Percentiles rank a stretch among this genome's conserved stretches.
These are phyloP conservation scores for Penicillium ochrochloron DNA, from an alignment of 495 filamentous ascomycete species.

Conservation along the genomic window DNA sequence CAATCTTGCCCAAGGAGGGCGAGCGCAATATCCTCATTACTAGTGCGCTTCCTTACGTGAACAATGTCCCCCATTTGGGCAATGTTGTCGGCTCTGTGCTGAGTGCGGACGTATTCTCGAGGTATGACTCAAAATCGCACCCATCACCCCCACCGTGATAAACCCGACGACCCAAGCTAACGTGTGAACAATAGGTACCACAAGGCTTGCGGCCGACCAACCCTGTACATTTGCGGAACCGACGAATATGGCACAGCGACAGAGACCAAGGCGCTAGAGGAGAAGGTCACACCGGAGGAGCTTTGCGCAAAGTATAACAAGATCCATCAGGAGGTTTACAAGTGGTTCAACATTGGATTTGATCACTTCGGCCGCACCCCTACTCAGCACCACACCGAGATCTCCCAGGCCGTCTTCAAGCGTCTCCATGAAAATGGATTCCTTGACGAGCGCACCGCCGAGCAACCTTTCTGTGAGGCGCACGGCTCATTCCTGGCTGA, in stretches of 20 bases:
- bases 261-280: slow-evolving; percentile 77
- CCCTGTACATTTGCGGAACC: slow-evolving; percentile 58
- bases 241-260: slow-evolving; percentile 88
- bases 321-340: slow-evolving; percentile 82
- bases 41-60: slow-evolving; percentile 78
- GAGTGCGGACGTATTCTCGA: slow-evolving; percentile 76
- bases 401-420: slow-evolving; percentile 84
- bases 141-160: slow-evolving; percentile 12
- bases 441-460: slow-evolving; percentile 74
- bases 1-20: slow-evolving; percentile 49
- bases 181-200: slow-evolving; percentile 61
- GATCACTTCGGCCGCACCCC: slow-evolving; percentile 86
- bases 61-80: slow-evolving; percentile 94
- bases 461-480: slow-evolving; percentile 84
- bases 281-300: slow-evolving; percentile 69
- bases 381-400: slow-evolving; percentile 79
- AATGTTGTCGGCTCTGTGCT: slow-evolving; percentile 93
- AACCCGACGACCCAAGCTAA: slow-evolving; percentile 24
- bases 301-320: slow-evolving; percentile 86
- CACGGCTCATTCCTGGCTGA: slow-evolving; percentile 89
- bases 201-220: slow-evolving; percentile 68
- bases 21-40: slow-evolving; percentile 58
- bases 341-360: slow-evolving; percentile 86
- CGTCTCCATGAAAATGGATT: slow-evolving; percentile 80
- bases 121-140: slow-evolving; percentile 47